These are phyloP conservation scores for Orbilia oligospora DNA, from an alignment of 2,329 filamentous ascomycete genomes.

Conservation along the genomic window DNA sequence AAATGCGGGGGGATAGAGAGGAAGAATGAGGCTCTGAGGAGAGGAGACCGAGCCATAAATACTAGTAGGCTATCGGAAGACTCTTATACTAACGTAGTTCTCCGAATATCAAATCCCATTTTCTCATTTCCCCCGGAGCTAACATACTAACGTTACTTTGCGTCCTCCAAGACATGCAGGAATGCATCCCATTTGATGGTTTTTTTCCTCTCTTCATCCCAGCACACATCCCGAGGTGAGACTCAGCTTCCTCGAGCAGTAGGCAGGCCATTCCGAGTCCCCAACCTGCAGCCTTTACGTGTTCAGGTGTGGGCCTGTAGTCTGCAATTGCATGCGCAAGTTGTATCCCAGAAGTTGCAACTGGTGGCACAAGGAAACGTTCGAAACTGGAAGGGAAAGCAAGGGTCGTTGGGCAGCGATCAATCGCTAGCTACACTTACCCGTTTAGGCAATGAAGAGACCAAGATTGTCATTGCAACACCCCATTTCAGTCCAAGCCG, in stretches of 20 bases:
- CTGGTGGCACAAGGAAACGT: not conserved
- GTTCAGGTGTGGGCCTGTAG: conserved; percentile 8
- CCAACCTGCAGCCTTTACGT: conserved; percentile 21
- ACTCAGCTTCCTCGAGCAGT: conserved; percentile 3
- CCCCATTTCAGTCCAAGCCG: not conserved
- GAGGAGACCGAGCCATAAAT: not conserved
- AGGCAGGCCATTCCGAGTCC: conserved; percentile 8
- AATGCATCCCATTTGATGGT: conserved; percentile 11
- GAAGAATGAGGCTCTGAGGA: conserved; percentile 3
- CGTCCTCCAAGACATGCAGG: conserved; percentile 3
- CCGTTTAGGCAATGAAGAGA: not conserved
- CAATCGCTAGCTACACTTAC: not conserved
- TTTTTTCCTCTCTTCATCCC: not conserved
- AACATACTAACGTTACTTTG: not conserved
- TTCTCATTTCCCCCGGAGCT: not conserved
- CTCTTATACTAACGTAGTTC: not conserved
- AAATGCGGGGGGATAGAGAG: not conserved
- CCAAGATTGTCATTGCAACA: conserved; percentile 25
- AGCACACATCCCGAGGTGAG: not conserved
- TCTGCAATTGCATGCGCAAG: not conserved
- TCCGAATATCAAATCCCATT: not conserved
- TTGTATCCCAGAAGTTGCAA: conserved; percentile 1
- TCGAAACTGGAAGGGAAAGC: not conserved
- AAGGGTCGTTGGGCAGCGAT: conserved; percentile 6
- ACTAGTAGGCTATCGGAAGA: not conserved